These are phyloP conservation scores for Pezicula carpinea DNA, from an alignment of 2,329 filamentous ascomycete genomes.

Conservation along the genomic window DNA sequence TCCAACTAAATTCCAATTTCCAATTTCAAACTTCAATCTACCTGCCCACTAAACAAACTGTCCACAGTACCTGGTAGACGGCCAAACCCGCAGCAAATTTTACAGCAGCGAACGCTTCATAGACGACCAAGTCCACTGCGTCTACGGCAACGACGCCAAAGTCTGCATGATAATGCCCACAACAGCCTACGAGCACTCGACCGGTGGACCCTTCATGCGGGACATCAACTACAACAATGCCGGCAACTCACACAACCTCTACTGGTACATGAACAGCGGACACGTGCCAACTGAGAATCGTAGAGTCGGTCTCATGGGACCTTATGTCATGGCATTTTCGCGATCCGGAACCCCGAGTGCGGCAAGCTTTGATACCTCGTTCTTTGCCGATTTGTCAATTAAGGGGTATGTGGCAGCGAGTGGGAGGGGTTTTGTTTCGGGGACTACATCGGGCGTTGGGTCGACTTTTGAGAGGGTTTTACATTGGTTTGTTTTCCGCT, in stretches of 20 bases:
- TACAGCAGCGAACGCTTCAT: conserved; percentile 67
- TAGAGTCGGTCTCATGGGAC: conserved; percentile 60
- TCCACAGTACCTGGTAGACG: conserved; percentile 47
- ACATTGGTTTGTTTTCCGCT: too few relatives aligned
- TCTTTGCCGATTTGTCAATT: conserved; percentile 54
- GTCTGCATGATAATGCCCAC: conserved; percentile 55
- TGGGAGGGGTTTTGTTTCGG: conserved; percentile 53
- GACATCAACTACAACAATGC: conserved; percentile 53
- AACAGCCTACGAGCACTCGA: conserved; percentile 53
- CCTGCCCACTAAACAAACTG: too few relatives aligned
- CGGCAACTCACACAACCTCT: conserved; percentile 51
- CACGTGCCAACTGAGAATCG: conserved; percentile 59
- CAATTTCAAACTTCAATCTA: too few relatives aligned
- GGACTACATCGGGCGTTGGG: conserved; percentile 53
- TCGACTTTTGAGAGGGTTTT: too few relatives aligned
- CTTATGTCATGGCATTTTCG: conserved; percentile 58
- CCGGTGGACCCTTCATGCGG: conserved; percentile 62
- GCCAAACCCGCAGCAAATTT: conserved; percentile 65
- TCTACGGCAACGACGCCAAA: conserved; percentile 41
- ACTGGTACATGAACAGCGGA: conserved; percentile 58
- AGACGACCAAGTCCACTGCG: conserved; percentile 61
- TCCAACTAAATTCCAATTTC: too few relatives aligned
- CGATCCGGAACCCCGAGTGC: conserved; percentile 48
- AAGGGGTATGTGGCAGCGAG: conserved; percentile 52
- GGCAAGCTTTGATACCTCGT: conserved; percentile 44